Base-by-base conservation (phyloP, 2,329 filamentous ascomycete genomes). In the Fusarium sp. region DNA sequence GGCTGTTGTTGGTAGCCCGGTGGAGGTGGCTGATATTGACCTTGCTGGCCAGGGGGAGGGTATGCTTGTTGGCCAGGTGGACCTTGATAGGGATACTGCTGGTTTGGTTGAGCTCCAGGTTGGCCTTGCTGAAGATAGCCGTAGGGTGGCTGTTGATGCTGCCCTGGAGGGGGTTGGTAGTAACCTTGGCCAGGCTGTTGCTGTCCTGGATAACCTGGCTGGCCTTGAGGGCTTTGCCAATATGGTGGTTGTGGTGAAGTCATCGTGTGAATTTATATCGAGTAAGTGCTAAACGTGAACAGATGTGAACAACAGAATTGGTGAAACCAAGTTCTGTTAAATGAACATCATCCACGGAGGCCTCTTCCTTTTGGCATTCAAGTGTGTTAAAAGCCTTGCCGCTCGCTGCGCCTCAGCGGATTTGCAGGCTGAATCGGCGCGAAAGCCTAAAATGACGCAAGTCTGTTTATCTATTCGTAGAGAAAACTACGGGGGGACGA, bases 181-280 rank as follows among this genome's bases (percentile, higher is more conserved):
- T 71, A 72, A 0, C 40, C 41, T 30, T 55, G 59, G 9, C 40
- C 16, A 16, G 55, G 63, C 13, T 36, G 69, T 11, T 59, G 57
- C 18, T 70, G 66, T 9, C 53, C 66, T 3, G 59, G 57, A 49
- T 71, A 69, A 4, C 51, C 55, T 11, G 23, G n/a, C n/a, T n/a
- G 33, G 4, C 56, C 46, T 28, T 63, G 62, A 12, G 49, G 38
- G 8, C 47, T 55, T 23, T 72, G 72, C 47, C 67, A 68, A 49
- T 70, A 74, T 13, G 72, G 71, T 4, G 65, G 68, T 37, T 74
- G 72, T 38, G 57, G 62, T 38, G 61, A 60, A 49, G 57, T 50
- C 61, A 64, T 64, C 1, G 2, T n/a, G 15, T 4, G 13, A 15
- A 4, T 8, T 3, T 37, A 10, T 37, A 15, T 26, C 9, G 16